Conservation (phyloP, 305 asterid species). For the Stenogyne calaminthoides region DNA sequence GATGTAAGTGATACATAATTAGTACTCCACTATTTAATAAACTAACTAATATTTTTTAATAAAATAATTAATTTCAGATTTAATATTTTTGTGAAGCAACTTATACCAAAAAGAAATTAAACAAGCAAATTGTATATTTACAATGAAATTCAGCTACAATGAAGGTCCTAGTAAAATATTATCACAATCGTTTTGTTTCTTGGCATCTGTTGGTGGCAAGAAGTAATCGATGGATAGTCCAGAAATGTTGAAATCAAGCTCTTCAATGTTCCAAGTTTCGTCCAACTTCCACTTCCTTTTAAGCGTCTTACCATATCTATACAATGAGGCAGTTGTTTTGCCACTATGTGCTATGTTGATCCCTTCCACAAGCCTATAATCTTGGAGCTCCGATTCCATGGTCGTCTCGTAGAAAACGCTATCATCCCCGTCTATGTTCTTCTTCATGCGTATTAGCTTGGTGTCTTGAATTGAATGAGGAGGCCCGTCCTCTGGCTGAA, state of each 20-base stretch:
- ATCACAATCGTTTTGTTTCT: conserved; percentile 33
- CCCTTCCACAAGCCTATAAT: conserved; percentile 69
- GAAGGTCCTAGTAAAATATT: conserved; percentile 24
- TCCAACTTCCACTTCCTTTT: conserved; percentile 77
- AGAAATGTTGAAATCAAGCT: conserved; percentile 77
- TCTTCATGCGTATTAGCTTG: conserved; percentile 65
- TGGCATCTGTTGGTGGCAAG: conserved; percentile 70
- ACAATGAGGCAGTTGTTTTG: conserved; percentile 60
- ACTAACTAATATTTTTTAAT: too few relatives aligned
- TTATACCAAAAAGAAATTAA: too few relatives aligned
- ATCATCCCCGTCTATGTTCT: conserved; percentile 48
- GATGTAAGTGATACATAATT: too few relatives aligned
- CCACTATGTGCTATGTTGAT: conserved; percentile 87
- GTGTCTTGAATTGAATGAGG: conserved; percentile 76
- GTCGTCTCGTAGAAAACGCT: conserved; percentile 85
- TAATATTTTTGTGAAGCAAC: too few relatives aligned
- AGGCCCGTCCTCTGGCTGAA: conserved; percentile 96
- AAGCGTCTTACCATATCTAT: conserved; percentile 77
- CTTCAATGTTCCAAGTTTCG: conserved; percentile 87
- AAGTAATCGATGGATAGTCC: conserved; percentile 68
- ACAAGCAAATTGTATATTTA: neutral
- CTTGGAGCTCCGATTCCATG: conserved; percentile 71
- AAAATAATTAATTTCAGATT: too few relatives aligned
- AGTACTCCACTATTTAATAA: too few relatives aligned
- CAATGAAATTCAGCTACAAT: conserved; percentile 1